A percentile compares a stretch with the other conserved stretches of the same genome.
Conservation (phyloP, 1,139 yeast species). For the Saccharomyces pastorianus region DNA sequence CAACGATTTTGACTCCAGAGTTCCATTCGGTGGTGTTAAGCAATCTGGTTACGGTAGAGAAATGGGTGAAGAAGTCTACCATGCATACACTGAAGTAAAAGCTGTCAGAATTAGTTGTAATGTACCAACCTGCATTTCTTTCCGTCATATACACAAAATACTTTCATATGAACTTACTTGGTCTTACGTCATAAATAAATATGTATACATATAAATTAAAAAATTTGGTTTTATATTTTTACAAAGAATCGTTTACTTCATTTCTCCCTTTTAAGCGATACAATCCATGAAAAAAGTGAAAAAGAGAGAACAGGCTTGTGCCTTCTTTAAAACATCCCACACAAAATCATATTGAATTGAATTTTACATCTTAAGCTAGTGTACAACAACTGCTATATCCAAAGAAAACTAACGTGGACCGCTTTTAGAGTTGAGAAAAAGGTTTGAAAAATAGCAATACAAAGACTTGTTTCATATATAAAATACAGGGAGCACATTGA, state of each 20-base stretch:
- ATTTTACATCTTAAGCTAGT: neutral
- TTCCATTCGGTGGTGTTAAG: conserved; percentile 74
- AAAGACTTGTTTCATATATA: neutral
- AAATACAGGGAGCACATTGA: neutral
- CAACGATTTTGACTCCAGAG: conserved; percentile 62
- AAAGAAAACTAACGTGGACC: neutral
- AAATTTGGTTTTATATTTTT: neutral
- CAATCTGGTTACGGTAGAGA: conserved; percentile 77
- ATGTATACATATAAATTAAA: neutral
- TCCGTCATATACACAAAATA: neutral
- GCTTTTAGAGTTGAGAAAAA: neutral
- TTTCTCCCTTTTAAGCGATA: neutral
- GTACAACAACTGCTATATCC: neutral
- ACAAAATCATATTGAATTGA: neutral
- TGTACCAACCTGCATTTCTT: neutral
- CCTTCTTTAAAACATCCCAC: neutral
- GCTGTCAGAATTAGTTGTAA: conserved; percentile 50
- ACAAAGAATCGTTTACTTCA: neutral
- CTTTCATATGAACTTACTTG: neutral
- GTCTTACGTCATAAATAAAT: neutral
- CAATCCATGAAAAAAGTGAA: neutral
- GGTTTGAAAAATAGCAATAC: neutral
- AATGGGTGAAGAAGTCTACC: conserved; percentile 68
- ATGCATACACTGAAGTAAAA: conserved; percentile 62
- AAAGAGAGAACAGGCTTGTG: neutral